A percentile compares a stretch with the other conserved stretches of the same genome.
Evolutionary conservation across 2,329 filamentous ascomycete genomes (phyloP).

Genomic region (Biscogniauxia mediterranea): DNA sequence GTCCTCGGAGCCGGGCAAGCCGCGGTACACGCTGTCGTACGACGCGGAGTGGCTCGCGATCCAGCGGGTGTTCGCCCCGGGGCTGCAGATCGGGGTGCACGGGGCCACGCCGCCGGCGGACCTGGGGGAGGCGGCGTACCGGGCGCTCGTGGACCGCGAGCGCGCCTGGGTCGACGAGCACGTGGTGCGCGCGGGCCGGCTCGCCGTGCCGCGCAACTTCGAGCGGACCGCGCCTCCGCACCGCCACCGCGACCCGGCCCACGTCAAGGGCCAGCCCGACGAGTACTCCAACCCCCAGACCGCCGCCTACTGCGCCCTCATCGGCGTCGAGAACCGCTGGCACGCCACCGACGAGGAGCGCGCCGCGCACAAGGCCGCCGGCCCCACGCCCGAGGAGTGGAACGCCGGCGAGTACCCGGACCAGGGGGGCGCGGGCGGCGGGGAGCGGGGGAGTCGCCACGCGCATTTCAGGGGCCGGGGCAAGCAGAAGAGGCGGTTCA

Average conservation of each 20-base stretch:
- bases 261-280: slow-evolving; percentile 60
- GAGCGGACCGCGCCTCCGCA: slow-evolving; percentile 71
- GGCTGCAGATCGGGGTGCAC: slow-evolving; percentile 63
- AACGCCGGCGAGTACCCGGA: slow-evolving; percentile 8
- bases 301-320: slow-evolving; percentile 71
- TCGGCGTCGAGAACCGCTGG: slow-evolving; percentile 76
- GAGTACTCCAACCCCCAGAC: slow-evolving; percentile 92
- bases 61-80: slow-evolving; percentile 72
- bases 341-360: slow-evolving; percentile 71
- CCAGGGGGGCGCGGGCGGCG: too few relatives aligned
- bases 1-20: slow-evolving; percentile 9
- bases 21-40: slow-evolving; percentile 67
- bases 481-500: too few relatives aligned
- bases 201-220: slow-evolving; percentile 79
- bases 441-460: too few relatives aligned
- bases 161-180: slow-evolving; percentile 79
- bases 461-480: too few relatives aligned
- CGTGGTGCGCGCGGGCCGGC: slow-evolving; percentile 58
- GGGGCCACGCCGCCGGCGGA: slow-evolving; percentile 54
- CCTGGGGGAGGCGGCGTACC: slow-evolving; percentile 67
- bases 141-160: slow-evolving; percentile 65
- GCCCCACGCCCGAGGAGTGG: slow-evolving; percentile 47
- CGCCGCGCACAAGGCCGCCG: slow-evolving; percentile 53
- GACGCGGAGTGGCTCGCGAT: slow-evolving; percentile 97
- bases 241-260: slow-evolving; percentile 54